Evolutionary conservation across 106 monocot species (phyloP), one percentile per base, ranked within the genome.

Genomic region (Dioscorea alata): DNA sequence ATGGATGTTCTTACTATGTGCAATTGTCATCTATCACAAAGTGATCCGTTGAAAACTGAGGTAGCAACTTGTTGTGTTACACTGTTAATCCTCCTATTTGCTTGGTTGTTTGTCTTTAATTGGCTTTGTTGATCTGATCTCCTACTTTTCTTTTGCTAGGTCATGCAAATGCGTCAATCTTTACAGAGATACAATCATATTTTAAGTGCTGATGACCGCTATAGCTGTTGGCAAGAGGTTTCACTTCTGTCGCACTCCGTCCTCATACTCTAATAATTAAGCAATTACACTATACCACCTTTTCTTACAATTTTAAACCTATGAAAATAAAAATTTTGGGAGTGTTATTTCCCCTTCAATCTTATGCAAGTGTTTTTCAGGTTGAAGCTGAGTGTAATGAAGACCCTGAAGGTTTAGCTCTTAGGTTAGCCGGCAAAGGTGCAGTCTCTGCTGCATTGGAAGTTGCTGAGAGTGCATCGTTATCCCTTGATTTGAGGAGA

Each of bases 391-490:
- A 86, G 63, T 97, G 84, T 56, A 86, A 84, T 66, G 75, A 75
- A 79, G 95, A 96, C 33, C 84, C 91, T 67, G 95, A 96, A 86
- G 95, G 91, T 18, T 70, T 96, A 69, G 91, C 95, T 48, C 88
- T 96, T 60, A 76, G 86, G 52, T 61, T 96, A 71, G 95, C 95
- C 71, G 82, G 81, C 32, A 91, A 91, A 80, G 95, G 95, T 24
- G 85, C 83, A 69, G 91, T 96, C 76, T 88, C 91, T 71, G 95
- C 95, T 77, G 95, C 95, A 64, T 54, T 96, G 54, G 86, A 96
- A 76, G 95, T 96, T 64, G 86, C 91, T 76, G 91, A 96, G 74
- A 86, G 88, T 79, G 83, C 91, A 73, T 80, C 86, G 56, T 74
- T 91, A 69, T 82, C 91, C 16, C 76, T 86, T 74, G 84, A 86